Conservation (phyloP, 164 flowering plant genomes). For the Platanus orientalis region DNA sequence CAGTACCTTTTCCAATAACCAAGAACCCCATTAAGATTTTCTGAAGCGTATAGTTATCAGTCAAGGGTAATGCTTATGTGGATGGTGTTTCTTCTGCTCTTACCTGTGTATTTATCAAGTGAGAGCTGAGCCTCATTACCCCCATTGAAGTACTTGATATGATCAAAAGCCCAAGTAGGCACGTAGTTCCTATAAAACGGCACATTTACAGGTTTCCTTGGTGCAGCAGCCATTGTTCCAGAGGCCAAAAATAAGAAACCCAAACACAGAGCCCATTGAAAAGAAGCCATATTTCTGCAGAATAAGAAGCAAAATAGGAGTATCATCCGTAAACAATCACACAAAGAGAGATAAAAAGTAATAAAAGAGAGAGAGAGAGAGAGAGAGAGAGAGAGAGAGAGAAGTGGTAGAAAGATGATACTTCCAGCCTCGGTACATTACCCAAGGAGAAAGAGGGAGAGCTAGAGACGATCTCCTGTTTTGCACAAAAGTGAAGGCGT, state of each 20-base stretch:
- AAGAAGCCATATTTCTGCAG: conserved; percentile 22
- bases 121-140: conserved; percentile 48
- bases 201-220: conserved; percentile 42
- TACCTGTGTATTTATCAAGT: conserved; percentile 62
- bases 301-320: not conserved
- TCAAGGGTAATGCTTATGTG: not conserved
- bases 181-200: conserved; percentile 50
- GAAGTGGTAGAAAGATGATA: too few species aligned
- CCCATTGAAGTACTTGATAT: conserved; percentile 58
- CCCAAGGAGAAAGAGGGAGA: too few species aligned
- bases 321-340: not conserved
- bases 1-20: conserved; percentile 39
- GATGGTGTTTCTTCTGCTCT: not conserved
- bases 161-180: conserved; percentile 70
- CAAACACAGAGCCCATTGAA: conserved; percentile 12
- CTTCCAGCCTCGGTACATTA: too few species aligned
- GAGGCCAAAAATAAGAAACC: conserved; percentile 14
- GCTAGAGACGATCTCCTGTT: too few species aligned
- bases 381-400: too few species aligned
- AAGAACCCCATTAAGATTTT: too few species aligned
- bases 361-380: too few species aligned
- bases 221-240: conserved; percentile 22
- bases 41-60: not conserved
- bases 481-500: too few species aligned
- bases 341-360: not conserved